Base-by-base conservation (phyloP, 1,284 basidiomycete genomes). In the Coniferiporia weirii region DNA sequence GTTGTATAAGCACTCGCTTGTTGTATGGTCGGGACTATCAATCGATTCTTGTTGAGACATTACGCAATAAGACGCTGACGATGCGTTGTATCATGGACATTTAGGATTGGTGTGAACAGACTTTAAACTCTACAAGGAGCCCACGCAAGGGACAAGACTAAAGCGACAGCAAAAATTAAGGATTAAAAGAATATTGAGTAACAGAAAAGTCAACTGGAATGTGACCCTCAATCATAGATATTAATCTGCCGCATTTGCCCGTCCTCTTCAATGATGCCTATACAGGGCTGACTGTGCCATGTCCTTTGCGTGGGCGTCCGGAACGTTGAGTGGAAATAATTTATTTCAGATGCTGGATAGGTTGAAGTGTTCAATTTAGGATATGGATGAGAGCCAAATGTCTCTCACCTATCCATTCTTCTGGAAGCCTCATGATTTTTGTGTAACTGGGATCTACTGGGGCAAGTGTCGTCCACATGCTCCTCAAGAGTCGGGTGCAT, bases 381-480 rank as follows among this genome's bases (percentile, higher is more conserved):
- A 40, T 3, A 2, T 48, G 22, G 20, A 22, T 44, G 22, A 32
- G 47, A 12, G 38, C 38, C 9, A 45, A 15, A 52, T 13, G 19
- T n/a, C 19, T 36, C 58, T 34, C 54, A 64, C 63, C 59, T 9
- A 61, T 64, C 59, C 61, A 63, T 15, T 52, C 53, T 22, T 52
- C 4, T 1, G 61, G 52, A 34, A 55, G 59, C 20, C 36, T 46
- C 5, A 57, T 38, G 10, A 38, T 44, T 15, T 47, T 47, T 4
- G 13, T 55, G 10, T 27, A 20, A 15, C 36, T 47, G 8, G 52
- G 44, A 34, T 47, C 34, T 20, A 48, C 50, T 3, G 35, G 22
- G 12, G 47, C 54, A 17, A 56, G 2, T 34, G 49, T 56, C 6
- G 19, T 9, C 59, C 59, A 61, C 12, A 61, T 17, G 17, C 55